phyloP scores from a whole-genome alignment of 768 basidiomycete species.

The Tricholoma sp. region DNA sequence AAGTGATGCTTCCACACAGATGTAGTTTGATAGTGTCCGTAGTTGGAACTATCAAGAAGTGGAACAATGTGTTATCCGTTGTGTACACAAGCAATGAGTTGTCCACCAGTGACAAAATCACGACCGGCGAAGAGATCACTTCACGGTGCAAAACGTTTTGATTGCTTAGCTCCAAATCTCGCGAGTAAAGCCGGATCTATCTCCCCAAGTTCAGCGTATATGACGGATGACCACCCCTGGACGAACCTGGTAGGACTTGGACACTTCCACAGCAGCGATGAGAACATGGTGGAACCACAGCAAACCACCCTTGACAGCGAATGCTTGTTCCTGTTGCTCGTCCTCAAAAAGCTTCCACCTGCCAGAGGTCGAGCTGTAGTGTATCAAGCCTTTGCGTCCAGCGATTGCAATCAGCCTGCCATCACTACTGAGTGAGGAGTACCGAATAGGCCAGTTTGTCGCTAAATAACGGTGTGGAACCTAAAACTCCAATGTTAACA shows the following conservation, averaged over 20 bases:
- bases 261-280: constrained; percentile 82
- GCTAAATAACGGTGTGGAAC: constrained; percentile 87
- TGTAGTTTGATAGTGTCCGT: constrained; percentile 80
- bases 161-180: constrained; percentile 82
- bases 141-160: constrained; percentile 83
- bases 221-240: constrained; percentile 1
- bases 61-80: constrained; percentile 86
- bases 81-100: constrained; percentile 94
- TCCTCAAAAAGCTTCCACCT: constrained; percentile 90
- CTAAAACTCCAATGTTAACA: constrained; percentile 30
- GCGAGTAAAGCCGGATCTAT: constrained; percentile 90
- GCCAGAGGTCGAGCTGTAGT: constrained; percentile 92
- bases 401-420: constrained; percentile 91
- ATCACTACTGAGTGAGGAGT: constrained; percentile 86
- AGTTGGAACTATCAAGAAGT: constrained; percentile 87
- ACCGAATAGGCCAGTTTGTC: constrained; percentile 90
- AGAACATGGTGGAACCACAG: constrained; percentile 97
- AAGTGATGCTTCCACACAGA: constrained; percentile 92
- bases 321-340: constrained; percentile 80
- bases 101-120: constrained; percentile 89
- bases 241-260: constrained; percentile 71
- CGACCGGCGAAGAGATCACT: constrained; percentile 66
- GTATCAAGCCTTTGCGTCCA: constrained; percentile 83
- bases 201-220: not conserved
- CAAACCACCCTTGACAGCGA: constrained; percentile 84